Base-by-base conservation (phyloP, 106 monocot genomes). In the Apostasia ramifera region DNA sequence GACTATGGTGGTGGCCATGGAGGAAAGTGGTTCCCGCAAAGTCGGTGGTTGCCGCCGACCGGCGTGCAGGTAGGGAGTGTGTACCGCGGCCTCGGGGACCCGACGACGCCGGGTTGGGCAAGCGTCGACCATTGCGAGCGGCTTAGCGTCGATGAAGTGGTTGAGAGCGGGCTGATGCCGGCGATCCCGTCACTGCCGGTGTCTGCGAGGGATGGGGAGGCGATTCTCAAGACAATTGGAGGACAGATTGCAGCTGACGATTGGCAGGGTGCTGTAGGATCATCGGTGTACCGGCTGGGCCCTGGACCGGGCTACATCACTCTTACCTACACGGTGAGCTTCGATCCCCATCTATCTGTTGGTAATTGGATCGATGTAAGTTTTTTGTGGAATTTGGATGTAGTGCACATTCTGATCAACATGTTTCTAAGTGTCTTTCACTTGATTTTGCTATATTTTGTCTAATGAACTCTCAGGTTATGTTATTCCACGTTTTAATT, bases 81-180 rank as follows among this genome's bases (percentile, higher is more conserved):
- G 40, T 84, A 61, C 67, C 47, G 73, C n/a, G 86, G 81, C 4
- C 8, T 69, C 2, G 93, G 93, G 12, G 93, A 89, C 63, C 92
- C 93, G 4, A 77, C 76, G 40, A 93, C 93, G 3, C 88, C 88
- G 11, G 83, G 88, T n/a, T 93, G 93, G 93, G 52, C 84, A 2
- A 84, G 87, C 75, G n/a, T 9, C 44, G 59, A 53, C 8, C 72
- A 67, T 14, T 83, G 89, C 59, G 93, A 93, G 86, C 51, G 93
- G 76, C 3, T 78, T 5, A 42, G 54, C n/a, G 26, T 13, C 39
- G 81, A 74, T 66, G 83, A 81, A 69, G 70, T 80, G 65, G 69
- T 40, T 46, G 66, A 2, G 15, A 63, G 60, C 39, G 84, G 76
- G 49, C 3, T 51, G 47, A 45, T 91, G 57, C 83, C 86, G 45